Percentiles rank a stretch among this genome's conserved stretches.
These are phyloP conservation scores for Aspergillus luchuensis DNA, from an alignment of 2,329 filamentous ascomycete species.

Conservation along the genomic window DNA sequence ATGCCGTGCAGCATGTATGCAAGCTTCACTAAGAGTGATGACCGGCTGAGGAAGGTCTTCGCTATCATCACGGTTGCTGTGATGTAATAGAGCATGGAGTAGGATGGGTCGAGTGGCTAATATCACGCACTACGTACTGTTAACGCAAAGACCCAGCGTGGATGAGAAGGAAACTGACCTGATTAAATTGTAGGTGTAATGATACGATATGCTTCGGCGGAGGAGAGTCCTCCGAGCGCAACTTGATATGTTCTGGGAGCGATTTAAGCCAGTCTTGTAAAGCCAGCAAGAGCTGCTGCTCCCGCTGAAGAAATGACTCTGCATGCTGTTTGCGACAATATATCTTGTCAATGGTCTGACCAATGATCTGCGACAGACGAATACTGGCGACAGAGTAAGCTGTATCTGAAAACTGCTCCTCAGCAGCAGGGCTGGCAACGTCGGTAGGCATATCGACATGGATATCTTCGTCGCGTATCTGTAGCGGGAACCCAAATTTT, in stretches of 20 bases:
- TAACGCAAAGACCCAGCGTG: background rate
- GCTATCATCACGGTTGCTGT: constrained; percentile 12
- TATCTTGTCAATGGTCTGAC: constrained; percentile 28
- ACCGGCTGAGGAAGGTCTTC: constrained; percentile 25
- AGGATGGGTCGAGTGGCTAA: constrained; percentile 39
- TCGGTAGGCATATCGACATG: constrained; percentile 34
- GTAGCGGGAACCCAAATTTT: constrained; percentile 49
- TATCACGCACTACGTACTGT: constrained; percentile 35
- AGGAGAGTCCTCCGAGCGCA: constrained; percentile 19
- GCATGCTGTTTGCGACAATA: constrained; percentile 28
- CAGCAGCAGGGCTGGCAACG: constrained; percentile 17
- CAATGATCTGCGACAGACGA: constrained; percentile 33
- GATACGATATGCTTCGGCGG: constrained; percentile 28
- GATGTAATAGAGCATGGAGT: constrained; percentile 34
- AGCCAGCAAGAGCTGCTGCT: constrained; percentile 35
- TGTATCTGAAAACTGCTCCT: constrained; percentile 35
- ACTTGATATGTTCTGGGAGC: constrained; percentile 31
- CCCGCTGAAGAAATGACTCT: constrained; percentile 35
- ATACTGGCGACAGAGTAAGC: constrained; percentile 34
- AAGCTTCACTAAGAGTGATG: constrained; percentile 35
- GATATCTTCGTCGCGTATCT: constrained; percentile 50
- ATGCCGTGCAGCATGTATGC: constrained; percentile 35
- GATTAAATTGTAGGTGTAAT: constrained; percentile 38
- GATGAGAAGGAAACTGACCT: constrained; percentile 22
- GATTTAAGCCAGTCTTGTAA: constrained; percentile 35